Evolutionary conservation across 148 eudicot genomes (phyloP).

Genomic region (Fagopyrum homotropicum): DNA sequence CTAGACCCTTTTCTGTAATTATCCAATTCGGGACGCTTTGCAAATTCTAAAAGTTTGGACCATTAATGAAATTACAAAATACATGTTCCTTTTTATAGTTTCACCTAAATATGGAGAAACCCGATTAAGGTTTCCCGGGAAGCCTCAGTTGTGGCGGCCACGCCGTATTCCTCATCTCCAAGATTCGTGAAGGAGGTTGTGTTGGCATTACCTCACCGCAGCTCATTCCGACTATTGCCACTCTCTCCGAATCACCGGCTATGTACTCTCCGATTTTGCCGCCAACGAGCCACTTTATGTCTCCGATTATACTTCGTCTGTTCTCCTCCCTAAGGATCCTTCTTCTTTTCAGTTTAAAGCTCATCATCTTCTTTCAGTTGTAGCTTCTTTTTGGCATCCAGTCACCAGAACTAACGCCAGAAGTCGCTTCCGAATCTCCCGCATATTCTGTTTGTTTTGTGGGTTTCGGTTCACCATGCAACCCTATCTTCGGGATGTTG

Average conservation of each 20-base stretch:
- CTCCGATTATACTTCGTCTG: slow-evolving; percentile 67
- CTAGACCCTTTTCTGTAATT: too few species aligned
- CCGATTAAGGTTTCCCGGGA: too few species aligned
- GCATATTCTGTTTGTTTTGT: slow-evolving; percentile 39
- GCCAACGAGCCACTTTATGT: slow-evolving; percentile 73
- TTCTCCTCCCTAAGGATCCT: slow-evolving; percentile 31
- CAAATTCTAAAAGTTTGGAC: too few species aligned
- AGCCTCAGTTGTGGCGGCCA: too few species aligned
- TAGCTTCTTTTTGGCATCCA: slow-evolving; percentile 3
- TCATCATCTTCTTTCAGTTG: neutral
- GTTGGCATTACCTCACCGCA: slow-evolving; percentile 92
- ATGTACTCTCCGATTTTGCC: slow-evolving; percentile 72
- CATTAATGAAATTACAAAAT: too few species aligned
- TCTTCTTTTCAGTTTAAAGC: slow-evolving; percentile 13
- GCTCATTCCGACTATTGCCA: slow-evolving; percentile 91
- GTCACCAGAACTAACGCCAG: slow-evolving; percentile 1
- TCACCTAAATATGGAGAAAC: too few species aligned
- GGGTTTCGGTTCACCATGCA: too few species aligned
- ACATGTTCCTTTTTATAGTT: too few species aligned
- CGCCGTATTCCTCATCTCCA: neutral
- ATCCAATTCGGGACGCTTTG: too few species aligned
- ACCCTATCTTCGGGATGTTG: too few species aligned
- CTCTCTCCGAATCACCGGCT: slow-evolving; percentile 70
- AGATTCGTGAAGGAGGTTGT: slow-evolving; percentile 82
- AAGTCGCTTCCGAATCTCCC: slow-evolving; percentile 35